These are phyloP conservation scores for Xerocomellus chrysenteron DNA, from an alignment of 768 basidiomycete species.

Conservation along the genomic window DNA sequence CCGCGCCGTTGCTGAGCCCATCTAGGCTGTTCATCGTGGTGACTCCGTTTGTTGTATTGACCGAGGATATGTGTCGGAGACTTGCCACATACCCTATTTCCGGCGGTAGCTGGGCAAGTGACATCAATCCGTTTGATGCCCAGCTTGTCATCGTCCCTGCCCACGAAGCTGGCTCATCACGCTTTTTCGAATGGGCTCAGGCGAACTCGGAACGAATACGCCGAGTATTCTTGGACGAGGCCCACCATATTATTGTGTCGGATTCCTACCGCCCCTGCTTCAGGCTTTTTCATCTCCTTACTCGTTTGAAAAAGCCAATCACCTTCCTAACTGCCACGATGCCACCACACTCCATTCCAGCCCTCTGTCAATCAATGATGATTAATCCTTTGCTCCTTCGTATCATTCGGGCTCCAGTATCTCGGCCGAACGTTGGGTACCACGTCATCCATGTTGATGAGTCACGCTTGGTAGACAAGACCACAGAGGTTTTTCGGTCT, in stretches of 20 bases:
- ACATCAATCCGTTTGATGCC: neutral
- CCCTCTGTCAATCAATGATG: slow-evolving; percentile 2
- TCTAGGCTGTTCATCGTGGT: slow-evolving; percentile 1
- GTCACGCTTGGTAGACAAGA: neutral
- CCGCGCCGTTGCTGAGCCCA: neutral
- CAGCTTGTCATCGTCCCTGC: slow-evolving; percentile 11
- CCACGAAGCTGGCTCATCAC: neutral
- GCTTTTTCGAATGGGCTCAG: neutral
- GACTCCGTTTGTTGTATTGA: slow-evolving; percentile 3
- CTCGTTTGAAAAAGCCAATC: slow-evolving; percentile 3
- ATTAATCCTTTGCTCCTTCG: neutral
- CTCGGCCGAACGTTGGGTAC: slow-evolving; percentile 4
- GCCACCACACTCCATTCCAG: neutral
- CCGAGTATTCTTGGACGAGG: slow-evolving; percentile 7
- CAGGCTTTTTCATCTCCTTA: slow-evolving; percentile 9
- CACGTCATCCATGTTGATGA: too few relatives aligned
- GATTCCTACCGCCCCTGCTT: slow-evolving; percentile 8
- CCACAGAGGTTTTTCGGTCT: neutral
- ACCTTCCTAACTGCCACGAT: slow-evolving; percentile 13
- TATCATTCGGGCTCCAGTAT: neutral
- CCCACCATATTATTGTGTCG: slow-evolving; percentile 5
- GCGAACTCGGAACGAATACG: neutral
- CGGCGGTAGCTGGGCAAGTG: neutral
- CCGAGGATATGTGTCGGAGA: slow-evolving; percentile 4
- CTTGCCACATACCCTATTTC: neutral